Base-by-base conservation (phyloP, 352 stramenopile genomes). In the Elongisporangium prolatum region DNA sequence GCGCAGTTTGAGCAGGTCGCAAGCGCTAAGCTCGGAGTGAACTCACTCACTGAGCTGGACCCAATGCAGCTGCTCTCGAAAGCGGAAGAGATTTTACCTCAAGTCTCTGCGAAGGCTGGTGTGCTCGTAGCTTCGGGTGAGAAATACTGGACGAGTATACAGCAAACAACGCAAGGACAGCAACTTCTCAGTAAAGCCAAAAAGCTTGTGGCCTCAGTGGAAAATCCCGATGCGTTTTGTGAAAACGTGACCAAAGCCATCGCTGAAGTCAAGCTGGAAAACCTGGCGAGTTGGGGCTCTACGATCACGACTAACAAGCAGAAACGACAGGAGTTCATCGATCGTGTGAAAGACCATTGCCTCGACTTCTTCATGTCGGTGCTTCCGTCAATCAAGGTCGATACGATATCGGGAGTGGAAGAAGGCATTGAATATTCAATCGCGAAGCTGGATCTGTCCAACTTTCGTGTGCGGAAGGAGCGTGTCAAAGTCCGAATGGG, bases 331-430 rank as follows among this genome's bases (percentile, higher is more conserved):
- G 76, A 80, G 49, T 91, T 93, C 47, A 71, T 93, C 16, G 72
- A 95, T 60, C 74, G 72, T 18, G 72, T 95, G 60, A 95, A 95
- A 52, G 75, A 95, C 54, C 78, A 91, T 49, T 93, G 83, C 38
- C 68, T 95, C 7, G 83, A 95, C 59, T 95, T 95, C 49, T 89
- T 95, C 56, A 89, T 84, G 61, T 95, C 85, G 0, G 85, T 95
- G 20, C 60, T 95, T 20, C 85, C 85, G 25, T 84, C 83, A 34
- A 90, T 95, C 56, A 86, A 92, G 59, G 63, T 95, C 28, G 83
- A 93, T 54, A 91, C 80, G 40, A 91, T 95, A 61, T 74, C 77
- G 13, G 85, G 85, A 10, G 68, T 89, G 4, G 78, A 93, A 64
- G 85, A 95, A 56, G 75, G 77, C 14, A 65, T 93, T 16, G 81